Evolutionary conservation across 2,329 filamentous ascomycete genomes (phyloP).

Genomic region (Pestalotiopsis sp.): DNA sequence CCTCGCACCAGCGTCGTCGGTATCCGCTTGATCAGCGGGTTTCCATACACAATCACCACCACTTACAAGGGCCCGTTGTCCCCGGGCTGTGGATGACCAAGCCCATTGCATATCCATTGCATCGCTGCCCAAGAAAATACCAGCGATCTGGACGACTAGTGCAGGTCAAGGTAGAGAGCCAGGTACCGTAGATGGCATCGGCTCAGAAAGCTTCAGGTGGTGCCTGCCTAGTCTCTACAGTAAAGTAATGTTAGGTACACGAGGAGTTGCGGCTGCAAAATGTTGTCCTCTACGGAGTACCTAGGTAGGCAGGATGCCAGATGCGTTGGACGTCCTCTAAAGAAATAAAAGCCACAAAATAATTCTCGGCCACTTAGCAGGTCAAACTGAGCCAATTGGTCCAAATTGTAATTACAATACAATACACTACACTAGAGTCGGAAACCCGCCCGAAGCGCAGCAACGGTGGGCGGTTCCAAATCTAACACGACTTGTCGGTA

Average conservation of each 20-base stretch:
- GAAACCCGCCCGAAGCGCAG: not conserved
- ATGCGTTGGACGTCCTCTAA: too few relatives aligned
- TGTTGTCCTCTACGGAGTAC: too few relatives aligned
- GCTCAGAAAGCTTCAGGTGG: not conserved
- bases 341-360: not conserved
- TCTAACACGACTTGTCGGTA: not conserved
- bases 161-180: not conserved
- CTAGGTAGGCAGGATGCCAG: too few relatives aligned
- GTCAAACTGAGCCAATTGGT: not conserved
- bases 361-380: not conserved
- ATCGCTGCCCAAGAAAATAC: not conserved
- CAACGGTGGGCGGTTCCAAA: not conserved
- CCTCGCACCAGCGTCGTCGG: not conserved
- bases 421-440: not conserved
- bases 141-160: not conserved
- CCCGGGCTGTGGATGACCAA: not conserved
- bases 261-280: too few relatives aligned
- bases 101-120: not conserved
- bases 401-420: not conserved
- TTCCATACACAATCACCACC: not conserved
- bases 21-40: not conserved
- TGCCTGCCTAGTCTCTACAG: too few relatives aligned
- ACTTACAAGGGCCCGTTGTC: not conserved
- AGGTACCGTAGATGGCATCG: not conserved
- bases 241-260: too few relatives aligned